Percentiles rank a stretch among this genome's conserved stretches.
Evolutionary conservation across 2,329 filamentous ascomycete genomes (phyloP).

Genomic region (Ceratocystis destructans): DNA sequence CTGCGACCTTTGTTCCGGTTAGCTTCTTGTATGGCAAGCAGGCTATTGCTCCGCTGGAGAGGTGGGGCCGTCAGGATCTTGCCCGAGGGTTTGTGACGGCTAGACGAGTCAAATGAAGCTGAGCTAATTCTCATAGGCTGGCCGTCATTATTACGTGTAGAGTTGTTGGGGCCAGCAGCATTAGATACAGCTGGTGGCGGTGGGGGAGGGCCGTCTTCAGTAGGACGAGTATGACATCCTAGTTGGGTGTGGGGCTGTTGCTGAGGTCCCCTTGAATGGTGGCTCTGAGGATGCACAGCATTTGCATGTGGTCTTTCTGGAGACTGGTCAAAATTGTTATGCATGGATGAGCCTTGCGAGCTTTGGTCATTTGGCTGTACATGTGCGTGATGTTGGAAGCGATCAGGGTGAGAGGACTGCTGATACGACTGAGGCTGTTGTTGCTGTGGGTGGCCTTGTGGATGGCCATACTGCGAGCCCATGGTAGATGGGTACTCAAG

Average conservation of each 20-base stretch:
- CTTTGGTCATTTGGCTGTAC: constrained; percentile 27
- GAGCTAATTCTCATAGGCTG: neutral
- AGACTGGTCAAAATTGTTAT: constrained; percentile 22
- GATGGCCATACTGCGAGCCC: constrained; percentile 28
- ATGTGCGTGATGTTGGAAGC: constrained; percentile 25
- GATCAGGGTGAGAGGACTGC: constrained; percentile 26
- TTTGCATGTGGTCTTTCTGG: constrained; percentile 23
- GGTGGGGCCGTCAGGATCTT: constrained; percentile 40
- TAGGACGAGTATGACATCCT: constrained; percentile 27
- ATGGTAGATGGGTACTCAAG: constrained; percentile 22
- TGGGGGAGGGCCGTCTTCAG: constrained; percentile 35
- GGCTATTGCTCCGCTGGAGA: constrained; percentile 31
- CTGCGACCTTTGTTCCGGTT: constrained; percentile 63
- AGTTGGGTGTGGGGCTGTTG: constrained; percentile 16
- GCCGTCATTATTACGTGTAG: neutral
- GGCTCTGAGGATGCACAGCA: constrained; percentile 22
- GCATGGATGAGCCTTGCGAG: constrained; percentile 21
- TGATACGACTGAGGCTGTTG: constrained; percentile 27
- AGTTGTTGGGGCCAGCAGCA: neutral
- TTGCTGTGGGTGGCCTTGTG: constrained; percentile 21
- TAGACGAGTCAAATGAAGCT: constrained; percentile 26
- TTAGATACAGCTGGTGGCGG: constrained; percentile 38
- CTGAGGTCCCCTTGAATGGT: constrained; percentile 25
- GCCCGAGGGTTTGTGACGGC: constrained; percentile 29
- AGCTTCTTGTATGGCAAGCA: constrained; percentile 68